Percentiles rank a stretch among this genome's conserved stretches.
Conservation (phyloP, 345 rosid genomes). For the Anacardium occidentale region DNA sequence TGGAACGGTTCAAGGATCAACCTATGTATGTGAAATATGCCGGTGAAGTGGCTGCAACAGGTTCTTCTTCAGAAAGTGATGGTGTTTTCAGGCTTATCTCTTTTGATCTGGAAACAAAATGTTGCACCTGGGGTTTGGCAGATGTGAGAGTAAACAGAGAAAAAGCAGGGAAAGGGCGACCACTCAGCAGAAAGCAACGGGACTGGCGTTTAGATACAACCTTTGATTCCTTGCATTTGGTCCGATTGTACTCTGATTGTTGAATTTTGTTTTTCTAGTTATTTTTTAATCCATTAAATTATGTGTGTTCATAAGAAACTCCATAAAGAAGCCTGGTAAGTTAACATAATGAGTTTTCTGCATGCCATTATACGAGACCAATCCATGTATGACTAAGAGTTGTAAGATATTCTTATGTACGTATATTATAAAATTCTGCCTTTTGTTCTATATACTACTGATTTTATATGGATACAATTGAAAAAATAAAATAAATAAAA, state of each 20-base stretch:
- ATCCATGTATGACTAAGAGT: background rate
- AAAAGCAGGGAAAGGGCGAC: conserved; percentile 91
- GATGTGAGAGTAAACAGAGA: conserved; percentile 78
- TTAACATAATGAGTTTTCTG: background rate
- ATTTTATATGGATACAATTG: background rate
- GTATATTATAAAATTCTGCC: background rate
- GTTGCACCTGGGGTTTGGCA: conserved; percentile 82
- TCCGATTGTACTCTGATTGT: conserved; percentile 53
- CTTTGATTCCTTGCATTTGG: conserved; percentile 60
- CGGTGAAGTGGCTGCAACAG: conserved; percentile 19
- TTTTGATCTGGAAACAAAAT: conserved; percentile 50
- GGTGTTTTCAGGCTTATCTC: conserved; percentile 74
- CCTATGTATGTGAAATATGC: conserved; percentile 63
- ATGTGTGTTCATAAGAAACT: conserved; percentile 1
- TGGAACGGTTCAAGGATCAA: conserved; percentile 79
- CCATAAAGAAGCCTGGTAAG: background rate
- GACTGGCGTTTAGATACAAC: conserved; percentile 72
- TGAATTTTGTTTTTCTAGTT: conserved; percentile 19
- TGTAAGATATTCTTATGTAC: conserved; percentile 3
- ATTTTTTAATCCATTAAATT: background rate
- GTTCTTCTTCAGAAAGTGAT: conserved; percentile 45
- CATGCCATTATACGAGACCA: background rate
- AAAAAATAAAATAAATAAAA: background rate
- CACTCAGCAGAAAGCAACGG: conserved; percentile 78
- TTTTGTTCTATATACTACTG: background rate